Evolutionary conservation across 169 alveolate species (phyloP).

Genomic region (Miamiensis avidus): DNA sequence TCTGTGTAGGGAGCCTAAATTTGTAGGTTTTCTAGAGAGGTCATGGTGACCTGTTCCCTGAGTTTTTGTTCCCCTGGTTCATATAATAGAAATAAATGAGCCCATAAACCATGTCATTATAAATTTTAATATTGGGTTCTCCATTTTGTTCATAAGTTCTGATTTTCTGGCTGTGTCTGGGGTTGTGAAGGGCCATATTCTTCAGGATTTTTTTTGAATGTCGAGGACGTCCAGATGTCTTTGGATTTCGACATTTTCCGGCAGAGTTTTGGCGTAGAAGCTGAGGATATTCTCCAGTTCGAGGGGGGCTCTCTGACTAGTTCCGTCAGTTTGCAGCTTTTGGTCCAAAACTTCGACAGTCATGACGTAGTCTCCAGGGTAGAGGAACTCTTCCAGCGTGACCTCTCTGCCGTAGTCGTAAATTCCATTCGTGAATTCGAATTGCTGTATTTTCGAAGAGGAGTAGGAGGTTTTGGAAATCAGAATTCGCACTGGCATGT

Average conservation of each 20-base stretch:
- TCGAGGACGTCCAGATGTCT: background rate
- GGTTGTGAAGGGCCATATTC: slow-evolving; percentile 1
- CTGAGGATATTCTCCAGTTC: background rate
- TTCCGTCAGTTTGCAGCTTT: background rate
- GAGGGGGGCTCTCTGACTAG: background rate
- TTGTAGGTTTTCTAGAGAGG: slow-evolving; percentile 5
- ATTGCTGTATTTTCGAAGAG: background rate
- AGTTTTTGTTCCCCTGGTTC: slow-evolving; percentile 6
- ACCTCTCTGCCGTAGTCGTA: slow-evolving; percentile 4
- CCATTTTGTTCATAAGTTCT: slow-evolving; percentile 11
- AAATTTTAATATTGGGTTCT: slow-evolving; percentile 7
- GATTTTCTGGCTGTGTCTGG: background rate
- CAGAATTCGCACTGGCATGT: background rate
- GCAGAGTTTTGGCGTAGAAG: background rate
- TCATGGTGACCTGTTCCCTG: slow-evolving; percentile 12
- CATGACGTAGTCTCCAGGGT: background rate
- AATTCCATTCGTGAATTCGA: background rate
- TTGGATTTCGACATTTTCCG: background rate
- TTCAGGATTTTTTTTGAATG: slow-evolving; percentile 7
- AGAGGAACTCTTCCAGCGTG: slow-evolving; percentile 1
- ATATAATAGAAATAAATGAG: slow-evolving; percentile 9
- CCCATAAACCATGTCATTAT: background rate
- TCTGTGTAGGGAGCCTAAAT: slow-evolving; percentile 17
- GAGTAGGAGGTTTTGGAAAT: background rate
- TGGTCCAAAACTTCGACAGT: background rate